phyloP scores from a whole-genome alignment of 2,329 filamentous ascomycete genomes.

The Epichloe hybrida region DNA sequence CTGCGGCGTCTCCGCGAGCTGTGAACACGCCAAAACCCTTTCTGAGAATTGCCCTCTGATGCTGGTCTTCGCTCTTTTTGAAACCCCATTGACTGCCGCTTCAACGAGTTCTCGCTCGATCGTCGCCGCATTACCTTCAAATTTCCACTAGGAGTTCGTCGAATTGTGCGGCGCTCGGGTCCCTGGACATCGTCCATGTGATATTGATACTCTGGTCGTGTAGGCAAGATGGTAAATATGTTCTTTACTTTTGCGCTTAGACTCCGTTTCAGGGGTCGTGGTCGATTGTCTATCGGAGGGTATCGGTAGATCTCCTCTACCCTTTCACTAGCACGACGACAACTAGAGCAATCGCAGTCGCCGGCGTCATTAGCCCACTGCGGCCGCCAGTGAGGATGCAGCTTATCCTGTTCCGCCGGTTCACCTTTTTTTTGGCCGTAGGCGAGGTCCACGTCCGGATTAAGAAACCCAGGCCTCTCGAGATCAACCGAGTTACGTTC shows the following conservation, averaged over 20 bases:
- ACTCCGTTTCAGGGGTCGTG: constrained; percentile 29
- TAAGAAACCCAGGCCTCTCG: constrained; percentile 12
- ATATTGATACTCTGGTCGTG: constrained; percentile 26
- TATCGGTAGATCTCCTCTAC: constrained; percentile 31
- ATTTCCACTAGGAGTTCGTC: constrained; percentile 45
- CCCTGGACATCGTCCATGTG: constrained; percentile 20
- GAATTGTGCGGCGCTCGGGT: constrained; percentile 43
- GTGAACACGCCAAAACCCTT: constrained; percentile 20
- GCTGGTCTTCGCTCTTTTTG: constrained; percentile 23
- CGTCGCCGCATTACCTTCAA: constrained; percentile 43
- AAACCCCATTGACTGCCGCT: constrained; percentile 9
- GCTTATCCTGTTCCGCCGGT: constrained; percentile 37
- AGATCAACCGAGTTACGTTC: constrained; percentile 19
- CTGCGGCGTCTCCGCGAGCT: constrained; percentile 14
- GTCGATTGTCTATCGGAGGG: constrained; percentile 35
- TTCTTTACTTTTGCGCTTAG: constrained; percentile 40
- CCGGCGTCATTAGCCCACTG: constrained; percentile 26
- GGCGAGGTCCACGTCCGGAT: constrained; percentile 15
- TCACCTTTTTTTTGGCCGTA: constrained; percentile 30
- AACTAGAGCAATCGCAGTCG: constrained; percentile 18
- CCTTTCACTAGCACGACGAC: constrained; percentile 23
- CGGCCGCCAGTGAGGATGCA: constrained; percentile 52
- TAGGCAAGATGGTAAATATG: constrained; percentile 47
- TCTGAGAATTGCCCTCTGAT: constrained; percentile 10
- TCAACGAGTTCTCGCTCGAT: constrained; percentile 32